These are phyloP conservation scores for Mortierella polycephala DNA, from an alignment of 371 early-diverging fungal genomes.

Conservation along the genomic window DNA sequence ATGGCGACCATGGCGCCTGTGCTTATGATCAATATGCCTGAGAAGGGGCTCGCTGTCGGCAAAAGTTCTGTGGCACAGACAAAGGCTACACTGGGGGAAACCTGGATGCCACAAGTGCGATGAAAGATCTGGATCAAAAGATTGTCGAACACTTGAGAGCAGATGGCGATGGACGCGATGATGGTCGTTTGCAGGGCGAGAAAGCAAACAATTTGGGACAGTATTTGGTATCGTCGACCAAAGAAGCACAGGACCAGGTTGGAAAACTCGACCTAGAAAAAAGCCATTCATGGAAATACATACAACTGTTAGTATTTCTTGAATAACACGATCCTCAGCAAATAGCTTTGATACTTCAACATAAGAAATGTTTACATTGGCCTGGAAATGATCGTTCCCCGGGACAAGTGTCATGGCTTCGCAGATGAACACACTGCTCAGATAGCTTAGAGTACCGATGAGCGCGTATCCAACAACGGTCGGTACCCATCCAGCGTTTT, in stretches of 20 bases:
- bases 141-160: constrained; percentile 65
- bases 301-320: neutral
- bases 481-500: constrained; percentile 52
- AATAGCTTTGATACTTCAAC: neutral
- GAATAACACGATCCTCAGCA: neutral
- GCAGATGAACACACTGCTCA: constrained; percentile 74
- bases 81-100: constrained; percentile 30
- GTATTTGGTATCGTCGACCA: constrained; percentile 61
- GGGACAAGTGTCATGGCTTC: constrained; percentile 83
- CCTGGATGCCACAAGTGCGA: constrained; percentile 53
- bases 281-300: neutral
- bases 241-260: constrained; percentile 65
- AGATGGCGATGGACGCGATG: constrained; percentile 68
- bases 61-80: constrained; percentile 33
- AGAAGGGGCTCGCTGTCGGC: constrained; percentile 55
- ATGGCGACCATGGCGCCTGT: constrained; percentile 61
- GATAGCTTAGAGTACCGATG: constrained; percentile 60
- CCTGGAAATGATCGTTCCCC: constrained; percentile 81
- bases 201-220: constrained; percentile 63
- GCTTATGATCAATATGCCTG: constrained; percentile 59
- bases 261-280: constrained; percentile 60
- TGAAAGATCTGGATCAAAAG: constrained; percentile 49
- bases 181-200: constrained; percentile 68
- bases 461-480: constrained; percentile 60
- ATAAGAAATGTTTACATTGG: constrained; percentile 20